Evolutionary conservation across 106 monocot genomes (phyloP).

Genomic region (Acorus calamus): DNA sequence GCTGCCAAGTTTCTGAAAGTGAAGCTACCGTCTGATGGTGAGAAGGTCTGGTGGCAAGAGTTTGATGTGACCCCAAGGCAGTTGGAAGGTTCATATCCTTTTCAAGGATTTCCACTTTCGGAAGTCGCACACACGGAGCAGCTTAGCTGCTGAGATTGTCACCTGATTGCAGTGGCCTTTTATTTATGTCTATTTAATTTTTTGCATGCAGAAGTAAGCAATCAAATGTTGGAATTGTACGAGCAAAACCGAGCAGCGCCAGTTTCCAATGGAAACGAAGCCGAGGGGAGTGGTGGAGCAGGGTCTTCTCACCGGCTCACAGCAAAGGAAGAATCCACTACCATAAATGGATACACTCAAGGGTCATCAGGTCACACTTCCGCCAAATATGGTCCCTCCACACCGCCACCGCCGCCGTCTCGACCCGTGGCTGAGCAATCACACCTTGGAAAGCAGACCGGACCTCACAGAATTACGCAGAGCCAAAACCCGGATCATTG

Average conservation of each 20-base stretch:
- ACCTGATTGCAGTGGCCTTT: neutral
- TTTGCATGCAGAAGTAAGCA: slow-evolving; percentile 77
- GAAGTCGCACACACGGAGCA: no score
- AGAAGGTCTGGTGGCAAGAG: slow-evolving; percentile 97
- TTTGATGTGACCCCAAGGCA: slow-evolving; percentile 95
- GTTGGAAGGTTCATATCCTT: slow-evolving; percentile 52
- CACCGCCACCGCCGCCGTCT: slow-evolving; percentile 9
- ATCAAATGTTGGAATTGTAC: slow-evolving; percentile 95
- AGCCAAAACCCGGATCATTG: slow-evolving; percentile 2
- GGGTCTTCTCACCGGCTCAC: slow-evolving; percentile 35
- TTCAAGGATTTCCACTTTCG: no score
- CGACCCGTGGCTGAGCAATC: slow-evolving; percentile 3
- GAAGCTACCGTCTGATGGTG: slow-evolving; percentile 88
- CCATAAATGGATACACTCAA: slow-evolving; percentile 23
- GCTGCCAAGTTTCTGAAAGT: slow-evolving; percentile 98
- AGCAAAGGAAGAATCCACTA: slow-evolving; percentile 27
- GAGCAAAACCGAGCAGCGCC: slow-evolving; percentile 69
- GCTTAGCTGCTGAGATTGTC: no score
- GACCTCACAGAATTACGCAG: neutral
- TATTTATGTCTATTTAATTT: slow-evolving; percentile 1
- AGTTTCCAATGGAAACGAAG: slow-evolving; percentile 48
- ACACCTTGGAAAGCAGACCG: slow-evolving; percentile 9
- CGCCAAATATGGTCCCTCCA: neutral
- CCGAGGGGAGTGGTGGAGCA: slow-evolving; percentile 54
- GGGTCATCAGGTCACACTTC: slow-evolving; percentile 8